phyloP scores from a whole-genome alignment of 441 rosid genomes.

The Melastoma candidum region DNA sequence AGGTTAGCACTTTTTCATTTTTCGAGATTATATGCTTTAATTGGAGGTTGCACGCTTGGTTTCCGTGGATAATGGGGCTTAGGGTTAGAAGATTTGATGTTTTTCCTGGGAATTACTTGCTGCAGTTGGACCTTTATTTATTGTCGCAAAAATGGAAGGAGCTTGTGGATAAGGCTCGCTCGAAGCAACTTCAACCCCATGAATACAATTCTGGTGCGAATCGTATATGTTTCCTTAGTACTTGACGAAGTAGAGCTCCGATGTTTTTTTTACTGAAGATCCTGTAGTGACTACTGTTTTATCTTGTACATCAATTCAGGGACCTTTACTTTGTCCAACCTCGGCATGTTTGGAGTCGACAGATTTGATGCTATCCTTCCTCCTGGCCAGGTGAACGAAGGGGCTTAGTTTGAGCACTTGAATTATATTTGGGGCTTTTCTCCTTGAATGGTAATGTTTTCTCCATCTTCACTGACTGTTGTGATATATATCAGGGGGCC shows the following conservation, averaged over 20 bases:
- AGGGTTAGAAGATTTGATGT: too few relatives aligned
- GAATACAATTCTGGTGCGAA: conserved; percentile 88
- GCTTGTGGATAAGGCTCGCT: conserved; percentile 79
- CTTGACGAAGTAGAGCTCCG: too few relatives aligned
- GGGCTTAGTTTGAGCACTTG: neutral
- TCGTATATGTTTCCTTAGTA: too few relatives aligned
- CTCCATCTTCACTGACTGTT: conserved; percentile 11
- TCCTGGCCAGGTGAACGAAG: conserved; percentile 66
- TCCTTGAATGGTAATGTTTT: neutral
- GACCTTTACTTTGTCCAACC: conserved; percentile 85
- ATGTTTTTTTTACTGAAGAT: too few relatives aligned
- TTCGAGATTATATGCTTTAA: conserved; percentile 1
- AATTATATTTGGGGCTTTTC: conserved; percentile 2
- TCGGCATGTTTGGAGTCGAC: conserved; percentile 32
- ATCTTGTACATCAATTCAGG: conserved; percentile 33
- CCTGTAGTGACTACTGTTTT: neutral
- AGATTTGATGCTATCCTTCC: conserved; percentile 71
- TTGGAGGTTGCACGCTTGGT: neutral
- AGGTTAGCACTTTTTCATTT: conserved; percentile 29
- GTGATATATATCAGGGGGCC: conserved; percentile 59
- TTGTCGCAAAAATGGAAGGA: conserved; percentile 96
- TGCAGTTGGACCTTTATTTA: conserved; percentile 47
- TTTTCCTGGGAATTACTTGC: conserved; percentile 12
- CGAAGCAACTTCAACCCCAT: conserved; percentile 87
- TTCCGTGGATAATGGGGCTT: neutral